Conservation (phyloP, 306 rosid species). For the Quercus mongolica region DNA sequence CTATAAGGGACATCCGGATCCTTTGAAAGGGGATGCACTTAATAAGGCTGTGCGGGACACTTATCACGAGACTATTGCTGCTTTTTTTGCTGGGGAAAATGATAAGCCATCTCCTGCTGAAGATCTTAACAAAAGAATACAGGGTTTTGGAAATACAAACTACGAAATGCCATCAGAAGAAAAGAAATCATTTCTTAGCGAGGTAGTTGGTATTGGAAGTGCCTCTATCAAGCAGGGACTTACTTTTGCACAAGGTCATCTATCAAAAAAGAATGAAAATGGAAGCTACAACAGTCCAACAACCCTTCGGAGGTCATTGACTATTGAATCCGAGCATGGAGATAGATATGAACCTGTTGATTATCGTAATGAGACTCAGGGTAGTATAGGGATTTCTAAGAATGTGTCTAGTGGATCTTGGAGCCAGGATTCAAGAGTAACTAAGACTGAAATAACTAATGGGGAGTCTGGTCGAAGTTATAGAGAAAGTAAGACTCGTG, state of each 20-base stretch:
- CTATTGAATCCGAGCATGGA: constrained; percentile 51
- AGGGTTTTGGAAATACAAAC: constrained; percentile 94
- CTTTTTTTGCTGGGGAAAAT: constrained; percentile 74
- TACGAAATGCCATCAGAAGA: constrained; percentile 60
- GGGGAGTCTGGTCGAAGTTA: constrained; percentile 58
- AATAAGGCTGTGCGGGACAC: constrained; percentile 92
- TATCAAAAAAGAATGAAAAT: constrained; percentile 67
- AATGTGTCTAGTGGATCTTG: constrained; percentile 57
- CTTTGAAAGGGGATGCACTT: constrained; percentile 91
- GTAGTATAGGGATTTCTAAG: constrained; percentile 54
- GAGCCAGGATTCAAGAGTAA: constrained; percentile 67
- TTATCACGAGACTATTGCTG: constrained; percentile 80
- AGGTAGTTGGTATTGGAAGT: constrained; percentile 96
- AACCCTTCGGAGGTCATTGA: constrained; percentile 85
- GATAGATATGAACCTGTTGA: constrained; percentile 77
- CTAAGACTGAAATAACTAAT: constrained; percentile 46
- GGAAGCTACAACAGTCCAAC: constrained; percentile 85
- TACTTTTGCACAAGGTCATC: constrained; percentile 73
- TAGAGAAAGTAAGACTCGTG: constrained; percentile 65
- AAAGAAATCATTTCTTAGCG: constrained; percentile 82
- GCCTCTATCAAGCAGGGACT: constrained; percentile 94
- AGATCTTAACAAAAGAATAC: constrained; percentile 76
- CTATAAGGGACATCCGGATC: constrained; percentile 87
- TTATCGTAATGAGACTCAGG: constrained; percentile 54
- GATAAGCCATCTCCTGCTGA: constrained; percentile 75